Conservation (phyloP, 306 rosid genomes). For the Prunus salicina region DNA sequence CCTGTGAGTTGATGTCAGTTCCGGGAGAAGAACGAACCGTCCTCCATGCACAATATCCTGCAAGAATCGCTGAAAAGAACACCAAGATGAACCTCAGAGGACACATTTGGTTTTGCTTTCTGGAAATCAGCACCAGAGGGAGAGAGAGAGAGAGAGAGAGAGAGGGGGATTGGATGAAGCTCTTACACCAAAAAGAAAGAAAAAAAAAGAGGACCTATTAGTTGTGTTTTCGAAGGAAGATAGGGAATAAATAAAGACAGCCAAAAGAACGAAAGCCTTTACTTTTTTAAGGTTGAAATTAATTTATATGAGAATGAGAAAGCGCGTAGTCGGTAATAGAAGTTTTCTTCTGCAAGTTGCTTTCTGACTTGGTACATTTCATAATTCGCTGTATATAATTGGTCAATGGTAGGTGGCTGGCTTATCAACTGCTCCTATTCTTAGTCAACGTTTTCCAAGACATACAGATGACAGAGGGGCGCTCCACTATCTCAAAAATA, state of each 20-base stretch:
- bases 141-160: background rate
- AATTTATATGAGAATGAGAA: background rate
- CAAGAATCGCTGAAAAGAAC: conserved; percentile 62
- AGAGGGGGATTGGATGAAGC: background rate
- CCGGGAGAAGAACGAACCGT: conserved; percentile 41
- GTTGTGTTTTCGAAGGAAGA: background rate
- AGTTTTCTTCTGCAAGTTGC: background rate
- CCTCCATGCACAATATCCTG: conserved; percentile 67
- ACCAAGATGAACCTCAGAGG: conserved; percentile 72
- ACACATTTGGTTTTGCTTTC: conserved; percentile 41
- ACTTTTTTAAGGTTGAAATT: background rate
- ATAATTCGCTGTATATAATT: background rate
- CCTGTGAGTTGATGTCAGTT: conserved; percentile 12
- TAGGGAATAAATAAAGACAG: background rate
- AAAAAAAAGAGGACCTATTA: background rate
- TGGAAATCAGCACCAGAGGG: background rate
- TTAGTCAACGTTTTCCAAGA: background rate
- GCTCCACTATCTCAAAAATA: too few species aligned
- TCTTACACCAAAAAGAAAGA: background rate
- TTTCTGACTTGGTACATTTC: background rate
- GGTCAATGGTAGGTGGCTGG: background rate
- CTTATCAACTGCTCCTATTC: background rate
- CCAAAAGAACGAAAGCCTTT: background rate
- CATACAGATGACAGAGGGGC: background rate
- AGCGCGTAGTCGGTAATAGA: background rate